Conservation (phyloP, 352 stramenopile species). For the Hyaloperonospora arabidopsidis region DNA sequence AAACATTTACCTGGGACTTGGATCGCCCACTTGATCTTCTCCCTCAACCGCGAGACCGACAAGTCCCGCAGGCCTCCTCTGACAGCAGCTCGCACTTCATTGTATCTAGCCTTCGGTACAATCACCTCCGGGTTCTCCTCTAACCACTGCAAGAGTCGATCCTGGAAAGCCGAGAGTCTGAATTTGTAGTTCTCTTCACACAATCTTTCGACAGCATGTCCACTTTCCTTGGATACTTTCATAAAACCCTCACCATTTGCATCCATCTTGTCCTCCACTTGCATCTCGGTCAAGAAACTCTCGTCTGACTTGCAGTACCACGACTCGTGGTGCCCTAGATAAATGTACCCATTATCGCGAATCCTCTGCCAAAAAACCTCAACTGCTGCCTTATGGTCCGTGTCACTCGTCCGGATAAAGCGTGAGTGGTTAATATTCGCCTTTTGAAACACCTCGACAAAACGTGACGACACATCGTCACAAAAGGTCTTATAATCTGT, state of each 20-base stretch:
- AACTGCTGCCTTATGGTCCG: slow-evolving; percentile 88
- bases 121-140: slow-evolving; percentile 86
- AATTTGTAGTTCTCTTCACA: slow-evolving; percentile 99
- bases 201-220: slow-evolving; percentile 90
- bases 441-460: slow-evolving; percentile 84
- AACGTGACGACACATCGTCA: slow-evolving; percentile 87
- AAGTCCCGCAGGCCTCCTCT: slow-evolving; percentile 91
- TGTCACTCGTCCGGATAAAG: slow-evolving; percentile 97
- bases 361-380: slow-evolving; percentile 88
- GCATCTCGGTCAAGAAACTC: slow-evolving; percentile 95
- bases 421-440: slow-evolving; percentile 89
- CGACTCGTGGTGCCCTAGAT: slow-evolving; percentile 94
- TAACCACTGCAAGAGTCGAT: slow-evolving; percentile 88
- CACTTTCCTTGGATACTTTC: slow-evolving; percentile 86
- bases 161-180: slow-evolving; percentile 89
- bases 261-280: slow-evolving; percentile 86
- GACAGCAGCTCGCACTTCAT: slow-evolving; percentile 88
- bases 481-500: slow-evolving; percentile 86
- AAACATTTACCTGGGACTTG: slow-evolving; percentile 70
- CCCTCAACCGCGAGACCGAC: slow-evolving; percentile 93
- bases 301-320: slow-evolving; percentile 99
- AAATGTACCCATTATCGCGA: slow-evolving; percentile 90
- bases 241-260: slow-evolving; percentile 19
- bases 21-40: slow-evolving; percentile 95
- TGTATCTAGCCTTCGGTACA: slow-evolving; percentile 83